A percentile compares a stretch with the other conserved stretches of the same genome.
Conservation (phyloP, 2,329 filamentous ascomycete species). For the Alternaria gansuensis region DNA sequence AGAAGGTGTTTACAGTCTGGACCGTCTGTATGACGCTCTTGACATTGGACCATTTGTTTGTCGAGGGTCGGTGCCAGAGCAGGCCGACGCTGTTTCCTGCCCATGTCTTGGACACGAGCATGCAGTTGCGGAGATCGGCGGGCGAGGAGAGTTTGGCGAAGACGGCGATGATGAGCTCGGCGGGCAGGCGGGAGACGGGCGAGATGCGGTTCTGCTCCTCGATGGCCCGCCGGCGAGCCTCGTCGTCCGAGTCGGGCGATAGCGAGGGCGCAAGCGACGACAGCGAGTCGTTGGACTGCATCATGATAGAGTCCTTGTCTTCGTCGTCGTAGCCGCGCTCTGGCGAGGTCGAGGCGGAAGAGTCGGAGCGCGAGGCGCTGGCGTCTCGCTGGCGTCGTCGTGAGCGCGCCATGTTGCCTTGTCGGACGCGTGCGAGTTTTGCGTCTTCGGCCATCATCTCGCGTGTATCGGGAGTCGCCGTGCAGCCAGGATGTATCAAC, state of each 20-base stretch:
- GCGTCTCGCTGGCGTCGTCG: slow-evolving; percentile 44
- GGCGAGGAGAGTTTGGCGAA: slow-evolving; percentile 83
- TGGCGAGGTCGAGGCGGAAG: slow-evolving; percentile 77
- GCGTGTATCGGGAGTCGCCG: slow-evolving; percentile 9
- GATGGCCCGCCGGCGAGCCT: slow-evolving; percentile 63
- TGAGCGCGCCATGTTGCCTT: slow-evolving; percentile 44
- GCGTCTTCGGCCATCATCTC: slow-evolving; percentile 22
- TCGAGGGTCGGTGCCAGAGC: slow-evolving; percentile 92
- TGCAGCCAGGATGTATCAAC: background rate
- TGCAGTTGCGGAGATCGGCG: slow-evolving; percentile 81
- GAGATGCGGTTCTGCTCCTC: slow-evolving; percentile 73
- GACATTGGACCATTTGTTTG: slow-evolving; percentile 85
- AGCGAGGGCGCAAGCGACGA: slow-evolving; percentile 87
- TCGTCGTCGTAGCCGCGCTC: slow-evolving; percentile 83
- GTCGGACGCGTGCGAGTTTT: slow-evolving; percentile 15
- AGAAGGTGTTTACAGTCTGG: slow-evolving; percentile 76
- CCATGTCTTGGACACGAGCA: slow-evolving; percentile 96
- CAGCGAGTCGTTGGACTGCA: slow-evolving; percentile 84
- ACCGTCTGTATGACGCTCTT: slow-evolving; percentile 82
- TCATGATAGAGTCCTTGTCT: slow-evolving; percentile 92
- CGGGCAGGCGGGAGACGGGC: slow-evolving; percentile 86
- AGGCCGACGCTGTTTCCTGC: slow-evolving; percentile 90
- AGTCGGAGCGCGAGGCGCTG: slow-evolving; percentile 54
- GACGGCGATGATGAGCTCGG: slow-evolving; percentile 92
- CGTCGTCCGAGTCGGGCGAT: slow-evolving; percentile 78